Evolutionary conservation across 805 yeast genomes (phyloP).

Genomic region (Yamadazyma akitaensis): DNA sequence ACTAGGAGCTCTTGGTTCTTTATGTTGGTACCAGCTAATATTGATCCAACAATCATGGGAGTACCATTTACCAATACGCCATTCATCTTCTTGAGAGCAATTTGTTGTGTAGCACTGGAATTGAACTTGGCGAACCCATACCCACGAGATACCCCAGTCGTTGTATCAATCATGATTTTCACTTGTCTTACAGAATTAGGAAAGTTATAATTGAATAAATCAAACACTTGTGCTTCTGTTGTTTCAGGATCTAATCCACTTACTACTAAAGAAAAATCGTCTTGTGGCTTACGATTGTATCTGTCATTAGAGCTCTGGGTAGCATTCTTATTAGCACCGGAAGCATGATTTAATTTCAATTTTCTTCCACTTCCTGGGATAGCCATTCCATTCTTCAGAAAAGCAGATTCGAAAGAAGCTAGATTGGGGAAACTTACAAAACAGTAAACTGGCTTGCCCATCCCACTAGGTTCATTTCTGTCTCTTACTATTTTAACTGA

Average conservation of each 20-base stretch:
- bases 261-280: slow-evolving; percentile 62
- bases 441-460: slow-evolving; percentile 50
- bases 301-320: background rate
- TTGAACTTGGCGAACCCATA: slow-evolving; percentile 86
- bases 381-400: slow-evolving; percentile 61
- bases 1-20: slow-evolving; percentile 10
- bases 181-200: slow-evolving; percentile 69
- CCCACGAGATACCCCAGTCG: slow-evolving; percentile 71
- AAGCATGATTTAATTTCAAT: slow-evolving; percentile 80
- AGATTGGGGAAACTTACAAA: slow-evolving; percentile 69
- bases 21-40: slow-evolving; percentile 31
- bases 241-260: slow-evolving; percentile 80
- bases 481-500: slow-evolving; percentile 71
- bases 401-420: slow-evolving; percentile 61
- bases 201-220: slow-evolving; percentile 63
- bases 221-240: slow-evolving; percentile 61
- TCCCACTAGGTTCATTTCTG: slow-evolving; percentile 43
- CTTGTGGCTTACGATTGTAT: slow-evolving; percentile 7
- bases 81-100: slow-evolving; percentile 78
- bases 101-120: slow-evolving; percentile 62
- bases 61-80: slow-evolving; percentile 69
- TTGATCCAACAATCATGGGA: slow-evolving; percentile 67
- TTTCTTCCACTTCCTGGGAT: slow-evolving; percentile 63
- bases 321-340: slow-evolving; percentile 32
- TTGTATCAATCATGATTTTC: slow-evolving; percentile 73